These are phyloP conservation scores for Avena eriantha DNA, from an alignment of 176 grass and related monocot genomes.

Conservation along the genomic window DNA sequence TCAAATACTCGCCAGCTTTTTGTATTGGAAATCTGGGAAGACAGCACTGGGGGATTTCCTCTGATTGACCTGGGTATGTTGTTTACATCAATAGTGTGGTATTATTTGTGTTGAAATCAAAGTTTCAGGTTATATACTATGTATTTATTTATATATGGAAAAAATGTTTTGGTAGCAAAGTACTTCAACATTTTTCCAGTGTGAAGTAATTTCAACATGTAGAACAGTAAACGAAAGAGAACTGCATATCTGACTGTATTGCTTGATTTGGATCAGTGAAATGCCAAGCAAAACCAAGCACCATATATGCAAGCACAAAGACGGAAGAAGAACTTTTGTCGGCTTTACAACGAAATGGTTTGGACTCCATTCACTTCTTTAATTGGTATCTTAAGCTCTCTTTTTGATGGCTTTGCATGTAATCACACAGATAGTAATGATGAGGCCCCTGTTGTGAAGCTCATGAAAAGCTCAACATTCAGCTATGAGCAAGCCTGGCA, in stretches of 20 bases:
- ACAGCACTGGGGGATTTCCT: slow-evolving; percentile 71
- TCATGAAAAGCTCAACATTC: slow-evolving; percentile 92
- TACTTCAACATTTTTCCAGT: background rate
- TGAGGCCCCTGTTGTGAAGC: slow-evolving; percentile 74
- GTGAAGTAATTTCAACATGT: slow-evolving; percentile 8
- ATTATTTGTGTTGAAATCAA: background rate
- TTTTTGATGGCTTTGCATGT: slow-evolving; percentile 37
- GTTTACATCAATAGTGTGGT: background rate
- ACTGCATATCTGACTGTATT: slow-evolving; percentile 44
- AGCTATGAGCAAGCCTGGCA: slow-evolving; percentile 98
- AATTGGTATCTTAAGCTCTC: slow-evolving; percentile 13
- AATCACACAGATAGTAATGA: slow-evolving; percentile 55
- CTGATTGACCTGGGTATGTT: slow-evolving; percentile 94
- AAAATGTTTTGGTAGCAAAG: slow-evolving; percentile 31
- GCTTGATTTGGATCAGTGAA: slow-evolving; percentile 64
- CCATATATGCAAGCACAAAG: slow-evolving; percentile 95
- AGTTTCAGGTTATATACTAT: background rate
- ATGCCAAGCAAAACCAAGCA: slow-evolving; percentile 83
- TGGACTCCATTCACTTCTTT: slow-evolving; percentile 34
- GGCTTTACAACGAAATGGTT: slow-evolving; percentile 88
- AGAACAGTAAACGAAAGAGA: slow-evolving; percentile 1
- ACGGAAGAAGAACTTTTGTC: slow-evolving; percentile 81
- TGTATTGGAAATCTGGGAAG: slow-evolving; percentile 95
- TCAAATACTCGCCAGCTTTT: slow-evolving; percentile 80
- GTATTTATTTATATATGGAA: background rate